Evolutionary conservation across 176 grass and related monocot genomes (phyloP).

Genomic region (Musa itinerans): DNA sequence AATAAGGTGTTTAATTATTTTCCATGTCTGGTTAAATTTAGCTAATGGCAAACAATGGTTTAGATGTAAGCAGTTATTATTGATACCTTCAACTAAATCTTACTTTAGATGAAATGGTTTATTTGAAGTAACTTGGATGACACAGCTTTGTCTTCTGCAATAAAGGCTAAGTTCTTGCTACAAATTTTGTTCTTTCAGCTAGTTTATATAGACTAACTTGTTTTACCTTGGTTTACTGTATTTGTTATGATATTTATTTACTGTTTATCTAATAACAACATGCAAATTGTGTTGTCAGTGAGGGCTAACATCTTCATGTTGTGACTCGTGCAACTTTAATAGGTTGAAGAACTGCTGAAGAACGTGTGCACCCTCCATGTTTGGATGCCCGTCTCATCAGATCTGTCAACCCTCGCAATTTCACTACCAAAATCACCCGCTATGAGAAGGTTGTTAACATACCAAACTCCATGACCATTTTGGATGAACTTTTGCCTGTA

Average conservation of each 20-base stretch:
- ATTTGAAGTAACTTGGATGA: no score
- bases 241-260: background rate
- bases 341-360: constrained; percentile 78
- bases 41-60: no score
- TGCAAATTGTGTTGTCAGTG: background rate
- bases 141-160: no score
- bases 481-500: constrained; percentile 79
- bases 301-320: background rate
- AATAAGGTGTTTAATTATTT: no score
- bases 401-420: constrained; percentile 73
- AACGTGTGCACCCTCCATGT: constrained; percentile 75
- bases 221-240: no score
- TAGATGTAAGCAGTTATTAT: no score
- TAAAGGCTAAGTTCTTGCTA: no score
- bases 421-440: constrained; percentile 68
- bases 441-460: constrained; percentile 80
- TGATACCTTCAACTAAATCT: no score
- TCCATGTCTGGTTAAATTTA: no score
- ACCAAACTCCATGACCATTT: constrained; percentile 75
- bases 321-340: constrained; percentile 4
- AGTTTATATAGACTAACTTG: no score
- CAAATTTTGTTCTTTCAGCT: no score
- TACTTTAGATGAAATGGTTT: no score
- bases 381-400: constrained; percentile 87
- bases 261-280: background rate